Evolutionary conservation across 352 stramenopile genomes (phyloP).

Genomic region (Phytopythium montanum): DNA sequence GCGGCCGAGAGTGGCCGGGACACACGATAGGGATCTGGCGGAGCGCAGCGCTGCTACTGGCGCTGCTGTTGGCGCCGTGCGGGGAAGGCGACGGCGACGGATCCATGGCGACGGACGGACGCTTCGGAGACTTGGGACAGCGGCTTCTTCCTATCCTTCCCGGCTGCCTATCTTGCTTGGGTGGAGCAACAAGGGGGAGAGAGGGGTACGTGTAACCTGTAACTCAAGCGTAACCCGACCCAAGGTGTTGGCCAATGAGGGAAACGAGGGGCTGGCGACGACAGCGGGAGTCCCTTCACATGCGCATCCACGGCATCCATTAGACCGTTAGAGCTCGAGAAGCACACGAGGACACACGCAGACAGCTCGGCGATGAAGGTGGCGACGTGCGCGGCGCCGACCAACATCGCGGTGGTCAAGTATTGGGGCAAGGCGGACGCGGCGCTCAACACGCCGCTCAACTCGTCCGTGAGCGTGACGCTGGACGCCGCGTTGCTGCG

Average conservation of each 20-base stretch:
- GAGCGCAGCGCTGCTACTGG: slow-evolving; percentile 13
- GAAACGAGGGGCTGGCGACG: too few species aligned
- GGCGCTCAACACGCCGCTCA: slow-evolving; percentile 95
- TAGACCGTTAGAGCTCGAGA: too few species aligned
- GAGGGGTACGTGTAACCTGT: not conserved
- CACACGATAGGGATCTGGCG: slow-evolving; percentile 88
- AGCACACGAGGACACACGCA: too few species aligned
- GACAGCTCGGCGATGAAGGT: slow-evolving; percentile 22
- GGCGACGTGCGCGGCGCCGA: slow-evolving; percentile 91
- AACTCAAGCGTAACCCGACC: too few species aligned
- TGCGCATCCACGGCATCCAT: too few species aligned
- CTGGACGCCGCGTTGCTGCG: slow-evolving; percentile 93
- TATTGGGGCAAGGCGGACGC: slow-evolving; percentile 98
- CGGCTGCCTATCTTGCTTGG: not conserved
- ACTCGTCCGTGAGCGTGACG: slow-evolving; percentile 96
- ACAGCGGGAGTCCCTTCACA: too few species aligned
- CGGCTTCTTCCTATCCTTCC: not conserved
- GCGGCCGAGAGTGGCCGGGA: slow-evolving; percentile 75
- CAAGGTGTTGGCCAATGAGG: too few species aligned
- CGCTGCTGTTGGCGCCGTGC: slow-evolving; percentile 8
- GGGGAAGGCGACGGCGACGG: slow-evolving; percentile 39
- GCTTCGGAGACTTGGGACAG: too few species aligned
- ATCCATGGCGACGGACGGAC: not conserved
- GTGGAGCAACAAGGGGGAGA: not conserved
- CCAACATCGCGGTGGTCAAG: slow-evolving; percentile 98